These are phyloP conservation scores for Zasmidium cellare DNA, from an alignment of 2,329 filamentous ascomycete genomes.

Conservation along the genomic window DNA sequence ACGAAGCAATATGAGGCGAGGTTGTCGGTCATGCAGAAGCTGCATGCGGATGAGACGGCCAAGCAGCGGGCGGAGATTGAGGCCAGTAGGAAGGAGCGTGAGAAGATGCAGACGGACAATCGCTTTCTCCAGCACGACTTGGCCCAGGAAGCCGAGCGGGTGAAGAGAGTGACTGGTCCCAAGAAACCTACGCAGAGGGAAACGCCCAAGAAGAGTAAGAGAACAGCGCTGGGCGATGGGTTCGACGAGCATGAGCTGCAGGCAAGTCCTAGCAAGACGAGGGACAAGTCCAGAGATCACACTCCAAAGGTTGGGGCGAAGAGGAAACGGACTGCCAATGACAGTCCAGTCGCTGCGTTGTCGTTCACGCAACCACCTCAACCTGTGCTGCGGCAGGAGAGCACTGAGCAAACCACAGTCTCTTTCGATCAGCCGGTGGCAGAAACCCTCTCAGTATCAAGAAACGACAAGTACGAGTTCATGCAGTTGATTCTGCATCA, in stretches of 20 bases:
- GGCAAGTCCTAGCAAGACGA: conserved; percentile 42
- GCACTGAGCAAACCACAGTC: conserved; percentile 17
- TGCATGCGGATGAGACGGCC: conserved; percentile 63
- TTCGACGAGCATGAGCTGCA: conserved; percentile 69
- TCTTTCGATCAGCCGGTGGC: conserved; percentile 10
- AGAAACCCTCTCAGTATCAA: conserved; percentile 1
- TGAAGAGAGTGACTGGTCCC: conserved; percentile 46
- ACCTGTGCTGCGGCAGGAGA: conserved; percentile 21
- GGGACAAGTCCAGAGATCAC: conserved; percentile 48
- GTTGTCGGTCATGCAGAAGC: conserved; percentile 61
- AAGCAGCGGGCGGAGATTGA: conserved; percentile 66
- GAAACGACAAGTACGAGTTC: conserved; percentile 35
- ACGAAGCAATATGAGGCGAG: conserved; percentile 64
- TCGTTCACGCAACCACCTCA: conserved; percentile 29
- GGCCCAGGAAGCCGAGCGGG: conserved; percentile 58
- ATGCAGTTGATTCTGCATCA: conserved; percentile 67
- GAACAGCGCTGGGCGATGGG: conserved; percentile 59
- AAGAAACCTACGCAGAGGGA: conserved; percentile 16
- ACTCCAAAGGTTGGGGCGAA: conserved; percentile 67
- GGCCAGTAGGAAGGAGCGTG: conserved; percentile 63
- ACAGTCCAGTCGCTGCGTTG: conserved; percentile 64
- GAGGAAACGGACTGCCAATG: conserved; percentile 63
- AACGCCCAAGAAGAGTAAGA: conserved; percentile 30
- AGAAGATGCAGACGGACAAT: conserved; percentile 66
- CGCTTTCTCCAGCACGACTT: conserved; percentile 73